Evolutionary conservation across 2,329 filamentous ascomycete species (phyloP), one percentile per base, ranked within the genome.

Genomic region (Colletotrichum theobromicola): DNA sequence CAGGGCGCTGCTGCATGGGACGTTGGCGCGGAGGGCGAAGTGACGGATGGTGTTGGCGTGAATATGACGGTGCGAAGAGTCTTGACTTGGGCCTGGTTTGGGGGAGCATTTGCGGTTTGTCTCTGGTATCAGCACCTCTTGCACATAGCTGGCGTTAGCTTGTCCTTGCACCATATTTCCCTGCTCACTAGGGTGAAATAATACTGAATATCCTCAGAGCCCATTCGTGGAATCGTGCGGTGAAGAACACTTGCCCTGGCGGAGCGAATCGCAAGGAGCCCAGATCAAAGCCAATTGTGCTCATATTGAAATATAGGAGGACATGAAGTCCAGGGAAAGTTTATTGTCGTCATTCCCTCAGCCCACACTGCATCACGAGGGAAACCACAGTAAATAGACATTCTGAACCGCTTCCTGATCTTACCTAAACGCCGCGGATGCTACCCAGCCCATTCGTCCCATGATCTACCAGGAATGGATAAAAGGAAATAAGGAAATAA

Each of bases 371-470:
- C 65, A 63, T 10, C 50, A 21, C 28, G 53, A 55, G 35, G 24
- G 35, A 30, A 65, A 42, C 28, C 37, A 70, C 18, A 67, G 42
- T 24, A 53, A 63, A 58, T 55, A 46, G 28, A 57, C 68, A 60
- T 62, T 63, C 55, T 63, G 57, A 55, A 50, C 62, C 68, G 62
- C 72, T 66, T 63, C 61, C 50, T 62, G 37, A 74, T 69, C 70
- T 74, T 75, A 65, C 70, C 73, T 66, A 71, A 76, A 76, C 74
- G 74, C 74, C 74, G 34, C 30, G 57, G 26, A 75, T 75, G 73
- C 73, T 65, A 46, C 50, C 60, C 35, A 15, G 34, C 62, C 62
- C 46, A 32, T n/a, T 42, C 61, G 18, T 62, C 35, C 57, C 68
- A 72, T 72, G 12, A 58, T 50, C 62, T 67, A 72, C 62, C 26